Evolutionary conservation across 306 rosid species (phyloP).

Genomic region (Hylodesmum podocarpum): DNA sequence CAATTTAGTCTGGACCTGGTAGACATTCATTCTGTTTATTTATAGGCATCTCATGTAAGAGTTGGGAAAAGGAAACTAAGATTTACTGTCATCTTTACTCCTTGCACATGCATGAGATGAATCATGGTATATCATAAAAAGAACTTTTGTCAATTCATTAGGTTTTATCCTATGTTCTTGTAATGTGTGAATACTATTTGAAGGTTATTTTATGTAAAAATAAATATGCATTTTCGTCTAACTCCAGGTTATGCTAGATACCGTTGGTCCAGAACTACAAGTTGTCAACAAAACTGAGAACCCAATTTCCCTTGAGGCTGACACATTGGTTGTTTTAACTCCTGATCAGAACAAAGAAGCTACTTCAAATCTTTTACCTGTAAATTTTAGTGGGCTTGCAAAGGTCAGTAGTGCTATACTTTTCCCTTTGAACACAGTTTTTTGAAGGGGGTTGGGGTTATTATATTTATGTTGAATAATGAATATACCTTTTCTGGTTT

Average conservation of each 20-base stretch:
- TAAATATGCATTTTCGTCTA: not conserved
- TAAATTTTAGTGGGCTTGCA: constrained; percentile 66
- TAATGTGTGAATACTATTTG: not conserved
- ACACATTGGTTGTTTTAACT: constrained; percentile 61
- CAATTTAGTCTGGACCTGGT: not conserved
- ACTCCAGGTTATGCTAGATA: constrained; percentile 79
- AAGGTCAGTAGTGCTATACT: constrained; percentile 44
- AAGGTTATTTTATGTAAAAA: not conserved
- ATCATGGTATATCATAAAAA: constrained; percentile 2
- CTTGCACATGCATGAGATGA: not conserved
- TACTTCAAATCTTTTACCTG: constrained; percentile 63
- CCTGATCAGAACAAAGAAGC: constrained; percentile 69
- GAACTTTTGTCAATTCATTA: not conserved
- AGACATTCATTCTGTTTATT: not conserved
- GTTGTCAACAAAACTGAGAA: constrained; percentile 64
- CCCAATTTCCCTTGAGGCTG: constrained; percentile 64
- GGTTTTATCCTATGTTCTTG: not conserved
- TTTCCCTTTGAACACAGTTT: not conserved
- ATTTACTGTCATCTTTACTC: not conserved
- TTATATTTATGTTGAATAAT: not conserved
- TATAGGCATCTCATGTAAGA: not conserved
- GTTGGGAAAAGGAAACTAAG: not conserved
- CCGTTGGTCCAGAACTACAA: constrained; percentile 83
- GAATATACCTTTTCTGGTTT: not conserved
- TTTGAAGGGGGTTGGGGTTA: not conserved